Base-by-base conservation (phyloP, 1,284 basidiomycete genomes). In the Coriolopsis trogii region DNA sequence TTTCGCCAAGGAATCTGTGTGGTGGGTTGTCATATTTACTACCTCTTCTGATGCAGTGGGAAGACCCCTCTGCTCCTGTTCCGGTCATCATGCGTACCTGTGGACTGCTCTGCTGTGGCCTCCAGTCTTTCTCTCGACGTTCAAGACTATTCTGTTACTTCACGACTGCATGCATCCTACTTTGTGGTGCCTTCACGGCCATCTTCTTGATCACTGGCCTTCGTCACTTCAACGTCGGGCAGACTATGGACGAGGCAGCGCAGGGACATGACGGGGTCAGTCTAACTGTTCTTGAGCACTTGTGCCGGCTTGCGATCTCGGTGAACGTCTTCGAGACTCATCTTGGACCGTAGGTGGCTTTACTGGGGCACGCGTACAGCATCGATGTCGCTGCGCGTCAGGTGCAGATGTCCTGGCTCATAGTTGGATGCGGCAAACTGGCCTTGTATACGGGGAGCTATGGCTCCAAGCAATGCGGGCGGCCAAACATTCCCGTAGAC, bases 351-450 rank as follows among this genome's bases (percentile, higher is more conserved):
- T 25, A 62, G 60, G 41, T 59, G 7, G 55, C 53, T 18, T 53
- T 62, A 13, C 28, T 62, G 12, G 60, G 60, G 3, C 58, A 62
- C 33, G 55, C 56, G 9, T 62, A 56, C 50, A 42, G 57, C 40
- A 45, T 62, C 12, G 57, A 62, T 24, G 37, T 59, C 15, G 40
- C 50, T 5, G 47, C 52, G 8, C 60, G 58, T 12, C 46, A 47
- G 20, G 55, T 59, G 4, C 48, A 51, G 12, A 59, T 61, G 16
- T 57, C 55, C 2, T 61, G 57, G 60, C 50, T 61, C n/a, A 39
- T 61, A 4, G 30, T 59, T 4, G 60, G 60, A 16, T 63, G 55
- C 25, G 56, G 56, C 16, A 46, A 30, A 5, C 36, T 55, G 9
- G 50, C 50, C 0, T 24, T 47, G 23, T 30, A 23, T 3, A 26